phyloP scores from a whole-genome alignment of 2,329 filamentous ascomycete species.

The Reticulascus tulasneorum region DNA sequence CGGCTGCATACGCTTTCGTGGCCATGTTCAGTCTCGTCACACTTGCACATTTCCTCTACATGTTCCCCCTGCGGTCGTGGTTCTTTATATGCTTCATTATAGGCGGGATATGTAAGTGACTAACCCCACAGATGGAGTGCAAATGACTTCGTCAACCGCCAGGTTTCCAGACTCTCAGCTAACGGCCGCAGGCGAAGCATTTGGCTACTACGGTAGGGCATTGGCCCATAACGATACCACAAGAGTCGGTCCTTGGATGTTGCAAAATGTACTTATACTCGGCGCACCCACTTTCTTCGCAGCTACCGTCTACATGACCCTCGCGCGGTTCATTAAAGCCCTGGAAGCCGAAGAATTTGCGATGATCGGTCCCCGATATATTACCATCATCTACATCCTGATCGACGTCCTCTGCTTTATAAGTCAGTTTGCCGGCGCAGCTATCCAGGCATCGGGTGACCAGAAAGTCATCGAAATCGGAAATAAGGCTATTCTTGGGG shows the following conservation, averaged over 20 bases:
- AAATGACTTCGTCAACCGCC: not conserved
- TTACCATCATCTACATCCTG: constrained; percentile 45
- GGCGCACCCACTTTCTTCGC: constrained; percentile 35
- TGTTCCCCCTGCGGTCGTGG: constrained; percentile 6
- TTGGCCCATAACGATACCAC: constrained; percentile 1
- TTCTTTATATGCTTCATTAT: constrained; percentile 4
- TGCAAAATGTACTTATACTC: constrained; percentile 34
- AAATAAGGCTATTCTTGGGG: constrained; percentile 21
- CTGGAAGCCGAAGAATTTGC: constrained; percentile 31
- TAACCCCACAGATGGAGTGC: no score
- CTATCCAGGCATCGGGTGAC: constrained; percentile 19
- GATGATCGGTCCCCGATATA: constrained; percentile 29
- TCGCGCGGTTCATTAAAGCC: constrained; percentile 28
- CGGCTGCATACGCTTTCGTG: constrained; percentile 8
- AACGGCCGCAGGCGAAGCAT: constrained; percentile 8
- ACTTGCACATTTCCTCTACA: not conserved
- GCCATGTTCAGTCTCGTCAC: constrained; percentile 6
- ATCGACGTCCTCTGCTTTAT: constrained; percentile 40
- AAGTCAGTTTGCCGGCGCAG: constrained; percentile 33
- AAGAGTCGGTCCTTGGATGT: constrained; percentile 23
- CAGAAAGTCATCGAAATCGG: constrained; percentile 10
- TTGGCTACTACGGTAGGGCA: constrained; percentile 11
- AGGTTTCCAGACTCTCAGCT: not conserved
- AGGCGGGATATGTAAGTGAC: constrained; percentile 2
- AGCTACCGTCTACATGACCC: constrained; percentile 37